These are phyloP conservation scores for Lyophyllum atratum DNA, from an alignment of 768 basidiomycete species.

Conservation along the genomic window DNA sequence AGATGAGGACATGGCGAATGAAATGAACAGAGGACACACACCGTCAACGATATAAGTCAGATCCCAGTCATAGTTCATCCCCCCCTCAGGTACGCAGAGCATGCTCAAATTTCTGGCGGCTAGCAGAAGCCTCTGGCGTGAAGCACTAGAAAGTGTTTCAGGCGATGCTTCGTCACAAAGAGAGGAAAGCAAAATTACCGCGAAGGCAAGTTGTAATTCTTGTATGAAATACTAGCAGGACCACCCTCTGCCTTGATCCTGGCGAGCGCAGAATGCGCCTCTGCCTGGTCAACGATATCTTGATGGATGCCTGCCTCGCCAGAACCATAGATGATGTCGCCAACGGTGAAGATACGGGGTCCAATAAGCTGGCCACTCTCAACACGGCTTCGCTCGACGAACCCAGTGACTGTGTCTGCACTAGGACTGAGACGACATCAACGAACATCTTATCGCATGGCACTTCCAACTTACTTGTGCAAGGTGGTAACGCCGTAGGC, in stretches of 20 bases:
- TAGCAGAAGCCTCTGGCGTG: conserved; percentile 64
- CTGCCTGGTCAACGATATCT: conserved; percentile 60
- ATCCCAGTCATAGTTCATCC: conserved; percentile 83
- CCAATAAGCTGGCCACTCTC: conserved; percentile 71
- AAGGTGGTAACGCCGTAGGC: conserved; percentile 77
- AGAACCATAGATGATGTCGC: conserved; percentile 64
- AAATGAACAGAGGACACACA: conserved; percentile 18
- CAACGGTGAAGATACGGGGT: conserved; percentile 73
- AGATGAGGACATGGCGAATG: not conserved
- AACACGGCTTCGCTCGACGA: conserved; percentile 65
- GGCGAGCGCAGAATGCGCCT: conserved; percentile 65
- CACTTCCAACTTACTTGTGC: conserved; percentile 59
- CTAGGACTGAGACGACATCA: conserved; percentile 57
- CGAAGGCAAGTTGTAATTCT: conserved; percentile 74
- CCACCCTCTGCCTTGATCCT: conserved; percentile 77
- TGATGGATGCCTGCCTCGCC: conserved; percentile 50
- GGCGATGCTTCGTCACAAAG: not conserved
- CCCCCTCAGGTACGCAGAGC: conserved; percentile 77
- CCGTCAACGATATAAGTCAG: conserved; percentile 79
- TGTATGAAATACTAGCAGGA: conserved; percentile 70
- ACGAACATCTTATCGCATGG: not conserved
- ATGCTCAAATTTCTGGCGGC: conserved; percentile 64
- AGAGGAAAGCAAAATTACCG: conserved; percentile 39
- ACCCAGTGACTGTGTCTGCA: conserved; percentile 59
- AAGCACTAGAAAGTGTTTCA: conserved; percentile 43